Conservation (phyloP, 306 rosid species). For the Trifolium fragiferum region DNA sequence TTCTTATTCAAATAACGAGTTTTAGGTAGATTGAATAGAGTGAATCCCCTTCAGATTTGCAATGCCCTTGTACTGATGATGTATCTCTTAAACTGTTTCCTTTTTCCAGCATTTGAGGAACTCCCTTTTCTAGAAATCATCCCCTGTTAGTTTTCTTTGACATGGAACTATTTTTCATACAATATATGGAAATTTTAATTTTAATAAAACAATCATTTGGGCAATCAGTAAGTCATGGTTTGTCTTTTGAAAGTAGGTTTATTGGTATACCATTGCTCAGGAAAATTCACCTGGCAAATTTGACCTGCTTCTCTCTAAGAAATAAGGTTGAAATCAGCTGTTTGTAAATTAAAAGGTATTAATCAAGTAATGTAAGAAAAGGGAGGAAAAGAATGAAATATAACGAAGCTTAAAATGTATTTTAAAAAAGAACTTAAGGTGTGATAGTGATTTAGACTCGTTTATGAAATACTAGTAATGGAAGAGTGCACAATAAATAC, state of each 20-base stretch:
- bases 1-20: constrained; percentile 46
- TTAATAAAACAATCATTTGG: neutral
- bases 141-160: neutral
- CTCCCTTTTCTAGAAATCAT: neutral
- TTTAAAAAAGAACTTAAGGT: no score
- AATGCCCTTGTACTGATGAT: constrained; percentile 33
- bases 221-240: neutral
- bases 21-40: constrained; percentile 41
- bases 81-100: neutral
- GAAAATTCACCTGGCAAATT: neutral
- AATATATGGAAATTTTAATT: neutral
- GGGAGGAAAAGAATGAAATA: neutral
- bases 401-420: neutral
- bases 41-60: constrained; percentile 34
- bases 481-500: no score
- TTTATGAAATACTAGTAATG: no score
- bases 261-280: neutral
- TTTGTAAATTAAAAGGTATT: neutral
- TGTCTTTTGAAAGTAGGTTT: neutral
- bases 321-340: neutral
- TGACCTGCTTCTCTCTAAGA: neutral
- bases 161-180: neutral
- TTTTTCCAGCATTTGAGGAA: neutral
- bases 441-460: no score
- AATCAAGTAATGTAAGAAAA: neutral